A percentile compares a stretch with the other conserved stretches of the same genome.
Conservation (phyloP, 1,284 basidiomycete species). For the Exobasidium cylindrosporum region DNA sequence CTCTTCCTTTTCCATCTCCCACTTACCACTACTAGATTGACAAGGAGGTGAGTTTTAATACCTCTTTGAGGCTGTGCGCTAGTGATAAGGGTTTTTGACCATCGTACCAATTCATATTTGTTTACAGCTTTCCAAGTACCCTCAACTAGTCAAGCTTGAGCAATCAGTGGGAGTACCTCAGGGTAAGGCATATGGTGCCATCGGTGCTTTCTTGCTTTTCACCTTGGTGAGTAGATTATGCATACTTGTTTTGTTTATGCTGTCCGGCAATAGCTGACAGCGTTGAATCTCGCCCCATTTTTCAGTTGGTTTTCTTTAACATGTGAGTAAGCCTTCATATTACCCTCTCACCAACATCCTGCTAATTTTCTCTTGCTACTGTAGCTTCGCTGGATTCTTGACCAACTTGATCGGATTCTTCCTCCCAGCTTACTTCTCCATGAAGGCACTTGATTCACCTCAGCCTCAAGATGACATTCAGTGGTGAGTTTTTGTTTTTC, state of each 20-base stretch:
- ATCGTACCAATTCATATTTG: neutral
- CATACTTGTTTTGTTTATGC: conserved; percentile 13
- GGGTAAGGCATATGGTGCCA: conserved; percentile 77
- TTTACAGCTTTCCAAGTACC: conserved; percentile 80
- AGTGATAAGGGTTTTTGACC: neutral
- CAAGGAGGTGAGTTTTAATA: conserved; percentile 72
- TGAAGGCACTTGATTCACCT: conserved; percentile 52
- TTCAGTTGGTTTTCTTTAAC: conserved; percentile 58
- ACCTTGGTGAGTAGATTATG: conserved; percentile 31
- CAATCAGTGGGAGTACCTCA: conserved; percentile 79
- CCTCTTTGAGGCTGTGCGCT: neutral
- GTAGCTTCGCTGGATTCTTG: conserved; percentile 52
- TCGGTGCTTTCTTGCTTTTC: conserved; percentile 68
- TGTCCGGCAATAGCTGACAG: neutral
- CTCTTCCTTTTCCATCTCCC: neutral
- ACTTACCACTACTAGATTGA: conserved; percentile 66
- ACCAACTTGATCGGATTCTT: conserved; percentile 54
- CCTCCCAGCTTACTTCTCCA: conserved; percentile 55
- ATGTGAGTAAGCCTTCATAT: conserved; percentile 32
- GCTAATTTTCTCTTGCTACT: neutral
- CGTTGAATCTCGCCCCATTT: conserved; percentile 18
- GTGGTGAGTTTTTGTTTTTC: conserved; percentile 30
- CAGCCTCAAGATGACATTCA: conserved; percentile 55
- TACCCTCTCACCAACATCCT: neutral
- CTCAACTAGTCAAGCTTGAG: conserved; percentile 66